Conservation (phyloP, 768 basidiomycete genomes). For the Boletus rubropictus region DNA sequence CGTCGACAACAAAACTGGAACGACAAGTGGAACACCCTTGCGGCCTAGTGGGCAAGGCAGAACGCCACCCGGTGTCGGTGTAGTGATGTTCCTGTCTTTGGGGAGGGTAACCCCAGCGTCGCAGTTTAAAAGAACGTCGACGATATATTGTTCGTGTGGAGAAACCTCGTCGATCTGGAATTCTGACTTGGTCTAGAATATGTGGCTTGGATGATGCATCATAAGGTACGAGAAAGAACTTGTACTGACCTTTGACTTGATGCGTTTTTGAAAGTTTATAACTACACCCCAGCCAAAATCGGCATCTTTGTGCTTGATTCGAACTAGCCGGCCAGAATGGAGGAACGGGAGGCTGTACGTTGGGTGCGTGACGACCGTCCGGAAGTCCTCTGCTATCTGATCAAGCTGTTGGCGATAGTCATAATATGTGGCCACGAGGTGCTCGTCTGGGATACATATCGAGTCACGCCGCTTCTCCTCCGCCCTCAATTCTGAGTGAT, state of each 20-base stretch:
- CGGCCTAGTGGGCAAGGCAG: slow-evolving; percentile 66
- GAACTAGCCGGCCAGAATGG: slow-evolving; percentile 87
- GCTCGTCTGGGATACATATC: slow-evolving; percentile 79
- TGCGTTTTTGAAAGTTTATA: slow-evolving; percentile 84
- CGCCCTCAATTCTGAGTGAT: slow-evolving; percentile 55
- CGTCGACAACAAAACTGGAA: slow-evolving; percentile 84
- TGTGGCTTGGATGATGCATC: neutral
- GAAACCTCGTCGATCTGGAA: slow-evolving; percentile 63
- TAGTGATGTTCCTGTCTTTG: slow-evolving; percentile 51
- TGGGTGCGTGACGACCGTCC: slow-evolving; percentile 91
- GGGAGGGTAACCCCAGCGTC: slow-evolving; percentile 54
- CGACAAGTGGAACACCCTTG: slow-evolving; percentile 78
- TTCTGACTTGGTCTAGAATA: slow-evolving; percentile 53
- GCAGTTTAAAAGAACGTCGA: slow-evolving; percentile 87
- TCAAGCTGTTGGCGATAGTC: slow-evolving; percentile 90
- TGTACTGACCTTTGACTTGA: slow-evolving; percentile 64
- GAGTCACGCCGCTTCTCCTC: slow-evolving; percentile 63
- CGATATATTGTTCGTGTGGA: slow-evolving; percentile 85
- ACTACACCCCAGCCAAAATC: slow-evolving; percentile 98
- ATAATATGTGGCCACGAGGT: slow-evolving; percentile 82
- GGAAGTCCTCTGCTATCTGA: slow-evolving; percentile 82
- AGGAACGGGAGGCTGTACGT: slow-evolving; percentile 93
- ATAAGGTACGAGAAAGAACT: neutral
- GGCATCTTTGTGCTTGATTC: slow-evolving; percentile 75
- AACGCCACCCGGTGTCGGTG: slow-evolving; percentile 62